phyloP scores from a whole-genome alignment of 768 basidiomycete genomes.

The Suillus alpinus region DNA sequence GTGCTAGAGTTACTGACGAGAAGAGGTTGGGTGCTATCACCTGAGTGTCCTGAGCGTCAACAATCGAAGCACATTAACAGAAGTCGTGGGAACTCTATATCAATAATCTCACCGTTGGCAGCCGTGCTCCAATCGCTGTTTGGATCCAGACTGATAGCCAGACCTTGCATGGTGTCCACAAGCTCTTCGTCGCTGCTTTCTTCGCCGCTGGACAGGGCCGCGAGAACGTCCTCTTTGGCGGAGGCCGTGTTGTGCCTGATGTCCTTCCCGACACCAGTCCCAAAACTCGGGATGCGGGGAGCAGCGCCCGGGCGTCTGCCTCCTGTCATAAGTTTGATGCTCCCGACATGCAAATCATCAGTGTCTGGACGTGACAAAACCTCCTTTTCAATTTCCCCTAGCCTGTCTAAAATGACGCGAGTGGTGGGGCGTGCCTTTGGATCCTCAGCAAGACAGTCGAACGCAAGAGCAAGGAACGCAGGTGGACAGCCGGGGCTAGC shows the following conservation, averaged over 20 bases:
- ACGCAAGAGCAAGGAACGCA: constrained; percentile 69
- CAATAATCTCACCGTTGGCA: constrained; percentile 28
- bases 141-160: constrained; percentile 48
- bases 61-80: constrained; percentile 8
- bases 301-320: constrained; percentile 54
- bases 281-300: constrained; percentile 88
- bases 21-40: constrained; percentile 54
- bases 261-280: constrained; percentile 63
- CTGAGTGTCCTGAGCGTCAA: constrained; percentile 29
- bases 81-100: constrained; percentile 5
- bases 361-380: constrained; percentile 67
- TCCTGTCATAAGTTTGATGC: constrained; percentile 77
- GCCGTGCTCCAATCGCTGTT: constrained; percentile 45
- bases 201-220: constrained; percentile 40
- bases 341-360: constrained; percentile 78
- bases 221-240: constrained; percentile 33
- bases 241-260: constrained; percentile 39
- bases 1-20: constrained; percentile 42
- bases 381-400: constrained; percentile 81
- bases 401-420: constrained; percentile 71
- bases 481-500: constrained; percentile 77
- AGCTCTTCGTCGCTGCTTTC: constrained; percentile 71
- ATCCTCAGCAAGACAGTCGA: constrained; percentile 71
- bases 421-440: constrained; percentile 74
- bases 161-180: constrained; percentile 53